A percentile compares a stretch with the other conserved stretches of the same genome.
phyloP scores from a whole-genome alignment of 176 grass and related monocot species.

The Lolium perenne region DNA sequence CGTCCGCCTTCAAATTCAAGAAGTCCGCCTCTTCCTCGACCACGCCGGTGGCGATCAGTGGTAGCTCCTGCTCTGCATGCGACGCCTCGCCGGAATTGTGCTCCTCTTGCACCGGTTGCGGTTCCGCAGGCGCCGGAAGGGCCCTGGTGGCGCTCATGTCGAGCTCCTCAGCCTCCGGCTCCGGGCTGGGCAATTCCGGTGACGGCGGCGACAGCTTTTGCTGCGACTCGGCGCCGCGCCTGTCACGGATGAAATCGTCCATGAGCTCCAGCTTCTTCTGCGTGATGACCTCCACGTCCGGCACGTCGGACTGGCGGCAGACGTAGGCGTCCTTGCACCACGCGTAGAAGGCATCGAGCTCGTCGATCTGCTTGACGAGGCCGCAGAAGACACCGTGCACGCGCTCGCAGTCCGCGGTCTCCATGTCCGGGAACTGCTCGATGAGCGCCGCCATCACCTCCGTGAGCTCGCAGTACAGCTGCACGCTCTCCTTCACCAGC shows the following conservation, averaged over 20 bases:
- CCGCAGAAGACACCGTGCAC: constrained; percentile 58
- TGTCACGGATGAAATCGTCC: constrained; percentile 85
- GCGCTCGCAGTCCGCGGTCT: constrained; percentile 60
- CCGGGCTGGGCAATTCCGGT: constrained; percentile 27
- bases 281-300: constrained; percentile 74
- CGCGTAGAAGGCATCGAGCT: constrained; percentile 67
- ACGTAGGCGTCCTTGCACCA: constrained; percentile 73
- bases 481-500: constrained; percentile 89
- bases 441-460: constrained; percentile 66
- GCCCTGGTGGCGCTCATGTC: constrained; percentile 61
- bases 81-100: neutral
- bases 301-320: constrained; percentile 71
- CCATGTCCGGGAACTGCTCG: constrained; percentile 70
- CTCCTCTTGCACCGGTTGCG: neutral
- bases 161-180: constrained; percentile 35
- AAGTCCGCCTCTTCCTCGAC: constrained; percentile 55
- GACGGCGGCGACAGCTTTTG: constrained; percentile 22
- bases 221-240: constrained; percentile 44
- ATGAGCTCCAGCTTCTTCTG: constrained; percentile 82
- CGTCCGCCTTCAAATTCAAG: constrained; percentile 63
- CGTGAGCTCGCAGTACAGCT: constrained; percentile 72
- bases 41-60: neutral
- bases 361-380: constrained; percentile 71
- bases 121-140: constrained; percentile 52
- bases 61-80: neutral